Base-by-base conservation (phyloP, 2,329 filamentous ascomycete species). In the Trichoderma atrobrunneum region DNA sequence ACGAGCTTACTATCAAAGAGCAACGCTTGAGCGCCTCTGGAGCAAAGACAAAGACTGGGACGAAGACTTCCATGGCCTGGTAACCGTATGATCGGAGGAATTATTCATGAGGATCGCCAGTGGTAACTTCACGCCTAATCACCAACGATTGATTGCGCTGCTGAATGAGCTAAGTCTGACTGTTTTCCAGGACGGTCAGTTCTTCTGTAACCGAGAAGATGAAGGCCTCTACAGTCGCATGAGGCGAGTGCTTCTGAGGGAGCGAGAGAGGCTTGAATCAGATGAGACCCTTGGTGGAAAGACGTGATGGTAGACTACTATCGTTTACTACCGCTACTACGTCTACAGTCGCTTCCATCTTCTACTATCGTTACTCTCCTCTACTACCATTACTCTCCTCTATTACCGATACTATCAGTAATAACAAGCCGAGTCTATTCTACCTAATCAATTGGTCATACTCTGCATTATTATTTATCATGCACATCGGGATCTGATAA, bases 51-150 rank as follows among this genome's bases (percentile, higher is more conserved):
- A 64, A 51, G 61, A 64, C n/a, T 28, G 24, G 36, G 1, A 51
- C 24, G 16, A 6, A 78, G 74, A 82, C 80, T 1, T 86, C 85
- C 70, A 86, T 86, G 80, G 83, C 82, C 7, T 59, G 10, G 56
- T 24, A 56, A 21, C 4, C 4, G 8, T n/a, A 48, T 3, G 3
- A 8, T 48, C 8, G n/a, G 21, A 56, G 21, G 21, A 12, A 7
- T 24, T 18, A 7, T 10, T 56, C 7, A 16, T 28, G 3, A 28
- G 6, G 24, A 28, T 14, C 3, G 1, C 2, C 5, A 3, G 36
- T 6, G 3, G 2, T 28, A 11, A n/a, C 11, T 48, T 64, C 39
- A 14, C 10, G 21, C 8, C 2, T 21, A 7, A 51, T 21, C n/a
- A 24, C 43, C 11, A 21, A 51, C 5, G 3, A 21, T 51, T 51